phyloP scores from a whole-genome alignment of 495 filamentous ascomycete genomes.

The Lasiosphaeria ovina region DNA sequence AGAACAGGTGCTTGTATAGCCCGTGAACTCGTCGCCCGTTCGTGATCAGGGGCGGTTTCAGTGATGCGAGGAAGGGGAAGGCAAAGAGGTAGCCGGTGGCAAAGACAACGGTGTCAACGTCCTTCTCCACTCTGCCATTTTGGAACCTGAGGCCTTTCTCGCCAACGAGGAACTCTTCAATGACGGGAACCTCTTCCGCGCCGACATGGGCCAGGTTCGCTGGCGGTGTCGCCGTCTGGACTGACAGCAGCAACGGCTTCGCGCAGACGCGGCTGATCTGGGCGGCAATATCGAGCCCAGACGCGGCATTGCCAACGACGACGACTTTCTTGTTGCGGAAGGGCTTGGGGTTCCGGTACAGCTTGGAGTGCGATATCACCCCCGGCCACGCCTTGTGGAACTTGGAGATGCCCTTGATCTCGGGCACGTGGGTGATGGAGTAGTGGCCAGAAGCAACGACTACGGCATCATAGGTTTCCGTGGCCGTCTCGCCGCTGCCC shows the following conservation, averaged over 20 bases:
- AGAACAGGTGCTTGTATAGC: constrained; percentile 76
- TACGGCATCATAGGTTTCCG: constrained; percentile 68
- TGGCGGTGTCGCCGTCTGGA: constrained; percentile 33
- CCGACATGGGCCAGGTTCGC: constrained; percentile 31
- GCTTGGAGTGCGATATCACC: constrained; percentile 75
- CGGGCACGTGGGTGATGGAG: constrained; percentile 66
- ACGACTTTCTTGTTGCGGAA: constrained; percentile 58
- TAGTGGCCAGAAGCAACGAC: constrained; percentile 85
- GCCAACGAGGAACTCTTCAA: constrained; percentile 40
- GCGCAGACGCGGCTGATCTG: constrained; percentile 60
- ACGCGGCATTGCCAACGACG: constrained; percentile 75
- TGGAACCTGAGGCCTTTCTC: constrained; percentile 37
- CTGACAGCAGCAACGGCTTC: constrained; percentile 43
- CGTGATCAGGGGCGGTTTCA: constrained; percentile 56
- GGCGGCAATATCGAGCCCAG: constrained; percentile 73
- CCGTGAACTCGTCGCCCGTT: constrained; percentile 67
- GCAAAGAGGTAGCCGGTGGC: constrained; percentile 75
- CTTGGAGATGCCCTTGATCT: constrained; percentile 35
- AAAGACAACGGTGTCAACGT: constrained; percentile 67
- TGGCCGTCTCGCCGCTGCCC: constrained; percentile 38
- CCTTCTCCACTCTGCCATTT: constrained; percentile 48
- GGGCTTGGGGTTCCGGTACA: constrained; percentile 60
- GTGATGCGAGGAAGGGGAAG: constrained; percentile 65
- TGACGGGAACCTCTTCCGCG: constrained; percentile 39
- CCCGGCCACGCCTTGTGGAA: constrained; percentile 62